A percentile compares a stretch with the other conserved stretches of the same genome.
phyloP scores from a whole-genome alignment of 2,329 filamentous ascomycete species.

The Ophiostoma piceae region DNA sequence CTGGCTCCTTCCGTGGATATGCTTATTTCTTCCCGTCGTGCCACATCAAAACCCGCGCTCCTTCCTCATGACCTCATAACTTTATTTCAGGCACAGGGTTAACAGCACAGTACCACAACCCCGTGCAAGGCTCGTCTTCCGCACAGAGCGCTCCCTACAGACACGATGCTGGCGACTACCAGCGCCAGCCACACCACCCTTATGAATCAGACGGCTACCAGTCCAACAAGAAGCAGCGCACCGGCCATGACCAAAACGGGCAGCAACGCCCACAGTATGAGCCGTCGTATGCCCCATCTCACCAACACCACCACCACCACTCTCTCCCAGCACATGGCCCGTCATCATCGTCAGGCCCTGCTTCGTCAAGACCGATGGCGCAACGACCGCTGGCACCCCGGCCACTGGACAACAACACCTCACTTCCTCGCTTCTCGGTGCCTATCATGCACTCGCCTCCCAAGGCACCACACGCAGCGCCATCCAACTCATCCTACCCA shows the following conservation, averaged over 20 bases:
- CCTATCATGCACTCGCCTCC: not conserved
- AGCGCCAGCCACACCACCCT: not conserved
- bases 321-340: not conserved
- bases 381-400: not conserved
- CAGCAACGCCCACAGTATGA: conserved; percentile 1
- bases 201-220: not conserved
- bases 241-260: not conserved
- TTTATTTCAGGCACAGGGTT: not conserved
- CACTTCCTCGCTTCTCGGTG: not conserved
- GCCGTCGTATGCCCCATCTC: not conserved
- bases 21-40: not conserved
- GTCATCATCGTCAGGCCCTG: not conserved
- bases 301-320: not conserved
- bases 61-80: not conserved
- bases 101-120: conserved; percentile 9
- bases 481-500: not conserved
- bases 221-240: not conserved
- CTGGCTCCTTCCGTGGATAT: not conserved
- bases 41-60: too few relatives aligned
- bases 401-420: not conserved
- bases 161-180: not conserved
- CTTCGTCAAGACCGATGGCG: not conserved
- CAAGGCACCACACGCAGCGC: not conserved
- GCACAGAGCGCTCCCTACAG: not conserved
- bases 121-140: not conserved